These are phyloP conservation scores for Hypoxylon trugodes DNA, from an alignment of 495 filamentous ascomycete species.

Conservation along the genomic window DNA sequence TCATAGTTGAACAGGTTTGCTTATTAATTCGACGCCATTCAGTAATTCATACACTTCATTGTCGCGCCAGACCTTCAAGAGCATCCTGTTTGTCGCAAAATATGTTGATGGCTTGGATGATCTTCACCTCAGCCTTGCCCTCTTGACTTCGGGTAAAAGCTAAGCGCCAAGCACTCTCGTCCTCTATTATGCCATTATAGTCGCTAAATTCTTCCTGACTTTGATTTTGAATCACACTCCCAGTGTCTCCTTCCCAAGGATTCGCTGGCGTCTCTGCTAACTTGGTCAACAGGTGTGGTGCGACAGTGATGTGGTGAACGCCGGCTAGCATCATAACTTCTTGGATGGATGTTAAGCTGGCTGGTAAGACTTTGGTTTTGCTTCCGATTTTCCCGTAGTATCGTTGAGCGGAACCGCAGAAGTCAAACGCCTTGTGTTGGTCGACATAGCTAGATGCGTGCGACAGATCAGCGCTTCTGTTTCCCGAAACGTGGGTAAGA, in stretches of 20 bases:
- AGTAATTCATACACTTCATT: slow-evolving; percentile 11
- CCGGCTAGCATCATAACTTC: slow-evolving; percentile 68
- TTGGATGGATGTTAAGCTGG: slow-evolving; percentile 62
- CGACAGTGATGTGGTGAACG: slow-evolving; percentile 64
- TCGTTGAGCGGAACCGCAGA: slow-evolving; percentile 61
- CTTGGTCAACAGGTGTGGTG: slow-evolving; percentile 58
- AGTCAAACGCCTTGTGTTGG: slow-evolving; percentile 54
- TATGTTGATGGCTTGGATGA: slow-evolving; percentile 67
- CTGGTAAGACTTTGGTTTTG: slow-evolving; percentile 63
- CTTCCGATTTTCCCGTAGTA: slow-evolving; percentile 56
- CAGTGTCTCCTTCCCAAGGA: slow-evolving; percentile 41
- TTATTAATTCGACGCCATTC: too few relatives aligned
- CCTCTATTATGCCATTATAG: slow-evolving; percentile 42
- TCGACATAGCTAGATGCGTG: slow-evolving; percentile 52
- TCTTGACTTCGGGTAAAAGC: slow-evolving; percentile 58
- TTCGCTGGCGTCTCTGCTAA: slow-evolving; percentile 54
- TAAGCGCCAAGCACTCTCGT: slow-evolving; percentile 56
- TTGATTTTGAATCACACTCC: slow-evolving; percentile 47
- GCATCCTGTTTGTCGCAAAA: slow-evolving; percentile 68
- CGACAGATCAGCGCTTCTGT: slow-evolving; percentile 14
- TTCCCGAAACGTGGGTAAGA: background rate
- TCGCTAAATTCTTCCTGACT: slow-evolving; percentile 16
- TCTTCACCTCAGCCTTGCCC: slow-evolving; percentile 61
- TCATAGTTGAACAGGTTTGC: too few relatives aligned
- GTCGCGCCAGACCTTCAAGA: slow-evolving; percentile 57